These are phyloP conservation scores for Alternaria hordeiaustralica DNA, from an alignment of 2,329 filamentous ascomycete genomes.

Conservation along the genomic window DNA sequence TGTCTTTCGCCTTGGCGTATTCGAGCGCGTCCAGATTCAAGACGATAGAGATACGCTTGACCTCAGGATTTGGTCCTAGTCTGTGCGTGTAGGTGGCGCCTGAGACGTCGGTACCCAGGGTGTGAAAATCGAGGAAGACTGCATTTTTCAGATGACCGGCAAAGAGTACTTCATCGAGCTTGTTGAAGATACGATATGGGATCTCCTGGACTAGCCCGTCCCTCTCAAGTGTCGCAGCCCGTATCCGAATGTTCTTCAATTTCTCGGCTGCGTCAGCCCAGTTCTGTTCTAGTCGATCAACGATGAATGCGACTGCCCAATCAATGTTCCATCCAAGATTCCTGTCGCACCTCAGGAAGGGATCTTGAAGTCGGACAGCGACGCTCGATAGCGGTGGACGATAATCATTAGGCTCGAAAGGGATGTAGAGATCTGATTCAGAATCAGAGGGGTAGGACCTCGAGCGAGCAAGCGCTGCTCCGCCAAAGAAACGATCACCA, in stretches of 20 bases:
- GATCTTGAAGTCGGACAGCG: conserved; percentile 28
- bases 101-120: conserved; percentile 33
- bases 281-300: conserved; percentile 37
- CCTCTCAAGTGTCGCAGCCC: conserved; percentile 17
- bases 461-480: not conserved
- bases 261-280: conserved; percentile 23
- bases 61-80: conserved; percentile 25
- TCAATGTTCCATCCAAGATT: conserved; percentile 51
- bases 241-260: conserved; percentile 24
- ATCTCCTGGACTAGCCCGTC: conserved; percentile 28
- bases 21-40: conserved; percentile 33
- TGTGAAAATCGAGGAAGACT: conserved; percentile 44
- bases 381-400: conserved; percentile 7
- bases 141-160: conserved; percentile 46
- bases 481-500: conserved; percentile 14
- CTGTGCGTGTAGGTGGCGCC: conserved; percentile 48
- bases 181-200: conserved; percentile 46
- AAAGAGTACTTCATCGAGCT: conserved; percentile 47
- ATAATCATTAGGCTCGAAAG: not conserved
- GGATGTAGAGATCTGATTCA: conserved; percentile 21
- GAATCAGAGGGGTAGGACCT: conserved; percentile 25
- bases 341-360: conserved; percentile 23
- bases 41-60: conserved; percentile 47
- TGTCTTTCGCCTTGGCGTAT: conserved; percentile 37
- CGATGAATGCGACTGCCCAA: conserved; percentile 51